Percentiles rank a stretch among this genome's conserved stretches.
phyloP scores from a whole-genome alignment of 352 stramenopile species.

The Phytophthora boehmeriae region DNA sequence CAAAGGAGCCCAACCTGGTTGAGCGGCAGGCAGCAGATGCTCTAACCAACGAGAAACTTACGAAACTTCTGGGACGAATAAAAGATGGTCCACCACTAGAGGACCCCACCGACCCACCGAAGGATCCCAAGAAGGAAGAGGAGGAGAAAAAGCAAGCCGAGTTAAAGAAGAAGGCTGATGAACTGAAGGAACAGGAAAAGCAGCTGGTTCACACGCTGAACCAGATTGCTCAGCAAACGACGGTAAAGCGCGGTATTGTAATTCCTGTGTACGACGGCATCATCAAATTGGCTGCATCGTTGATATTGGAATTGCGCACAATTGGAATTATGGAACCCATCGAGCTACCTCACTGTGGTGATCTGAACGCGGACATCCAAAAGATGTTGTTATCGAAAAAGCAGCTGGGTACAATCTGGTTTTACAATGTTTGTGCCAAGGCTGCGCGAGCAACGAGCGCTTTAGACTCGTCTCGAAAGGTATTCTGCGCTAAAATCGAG shows the following conservation, averaged over 20 bases:
- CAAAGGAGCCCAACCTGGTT: conserved; percentile 12
- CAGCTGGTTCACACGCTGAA: conserved; percentile 38
- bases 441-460: conserved; percentile 22
- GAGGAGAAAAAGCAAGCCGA: conserved; percentile 19
- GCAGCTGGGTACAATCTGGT: conserved; percentile 31
- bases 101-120: conserved; percentile 25
- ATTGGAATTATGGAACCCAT: conserved; percentile 48
- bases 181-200: conserved; percentile 30
- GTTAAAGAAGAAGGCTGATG: conserved; percentile 19
- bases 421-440: conserved; percentile 33
- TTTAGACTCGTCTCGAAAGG: conserved; percentile 27
- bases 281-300: conserved; percentile 46
- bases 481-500: conserved; percentile 51
- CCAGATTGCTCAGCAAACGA: conserved; percentile 28
- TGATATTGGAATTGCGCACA: conserved; percentile 51
- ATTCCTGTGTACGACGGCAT: conserved; percentile 56
- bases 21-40: conserved; percentile 29
- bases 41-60: conserved; percentile 29
- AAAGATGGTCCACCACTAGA: conserved; percentile 17
- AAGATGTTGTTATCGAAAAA: conserved; percentile 36
- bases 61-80: conserved; percentile 16
- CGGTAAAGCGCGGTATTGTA: conserved; percentile 50
- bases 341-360: conserved; percentile 60
- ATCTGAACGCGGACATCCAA: conserved; percentile 40
- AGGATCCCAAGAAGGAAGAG: conserved; percentile 18